Evolutionary conservation across 148 eudicot species (phyloP).

Genomic region (Persicaria maculosa): DNA sequence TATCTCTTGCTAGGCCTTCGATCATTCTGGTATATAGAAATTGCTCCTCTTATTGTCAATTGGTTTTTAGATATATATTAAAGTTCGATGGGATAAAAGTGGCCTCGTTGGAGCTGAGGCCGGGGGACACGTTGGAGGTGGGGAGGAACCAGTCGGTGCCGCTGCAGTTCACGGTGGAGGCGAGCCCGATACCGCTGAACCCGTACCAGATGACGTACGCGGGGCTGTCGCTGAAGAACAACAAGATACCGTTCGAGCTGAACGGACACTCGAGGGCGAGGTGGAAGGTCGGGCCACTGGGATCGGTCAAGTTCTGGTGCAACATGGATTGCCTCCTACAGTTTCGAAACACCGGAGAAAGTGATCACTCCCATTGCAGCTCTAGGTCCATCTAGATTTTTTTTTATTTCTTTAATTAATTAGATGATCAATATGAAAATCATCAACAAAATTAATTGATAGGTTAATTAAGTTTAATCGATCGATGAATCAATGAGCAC

Average conservation of each 20-base stretch:
- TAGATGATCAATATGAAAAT: no score
- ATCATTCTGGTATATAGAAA: background rate
- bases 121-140: slow-evolving; percentile 30
- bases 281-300: slow-evolving; percentile 59
- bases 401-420: no score
- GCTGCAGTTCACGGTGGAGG: slow-evolving; percentile 27
- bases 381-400: slow-evolving; percentile 23
- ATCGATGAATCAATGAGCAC: no score
- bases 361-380: slow-evolving; percentile 36
- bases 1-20: background rate
- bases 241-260: slow-evolving; percentile 35
- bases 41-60: no score
- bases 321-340: slow-evolving; percentile 43
- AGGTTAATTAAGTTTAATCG: no score
- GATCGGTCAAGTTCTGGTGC: slow-evolving; percentile 47
- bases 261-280: slow-evolving; percentile 44
- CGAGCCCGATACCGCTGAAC: slow-evolving; percentile 41
- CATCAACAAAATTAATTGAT: no score
- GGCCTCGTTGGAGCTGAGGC: slow-evolving; percentile 30
- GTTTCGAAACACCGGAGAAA: slow-evolving; percentile 25
- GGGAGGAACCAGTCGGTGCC: slow-evolving; percentile 28
- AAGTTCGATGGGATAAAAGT: slow-evolving; percentile 36
- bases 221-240: slow-evolving; percentile 22
- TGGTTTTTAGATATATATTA: slow-evolving; percentile 18
- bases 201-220: slow-evolving; percentile 21